Evolutionary conservation across 2,329 filamentous ascomycete species (phyloP).

Genomic region (Sporothrix curviconia): DNA sequence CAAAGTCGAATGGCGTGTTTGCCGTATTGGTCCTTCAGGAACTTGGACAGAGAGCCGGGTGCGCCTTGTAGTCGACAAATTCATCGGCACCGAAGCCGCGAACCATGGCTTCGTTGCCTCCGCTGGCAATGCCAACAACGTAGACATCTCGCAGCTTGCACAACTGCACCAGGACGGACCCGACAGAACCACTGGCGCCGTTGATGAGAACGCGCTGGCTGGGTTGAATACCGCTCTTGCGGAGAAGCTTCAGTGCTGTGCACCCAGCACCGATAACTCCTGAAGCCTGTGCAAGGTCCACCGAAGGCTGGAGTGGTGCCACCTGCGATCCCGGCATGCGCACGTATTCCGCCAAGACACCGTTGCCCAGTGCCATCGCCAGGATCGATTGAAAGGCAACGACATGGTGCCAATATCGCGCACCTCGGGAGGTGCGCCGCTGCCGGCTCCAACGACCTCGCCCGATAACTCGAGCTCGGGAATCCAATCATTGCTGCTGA

Average conservation of each 20-base stretch:
- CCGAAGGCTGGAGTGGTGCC: conserved; percentile 12
- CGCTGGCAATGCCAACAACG: conserved; percentile 42
- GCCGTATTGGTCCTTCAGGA: conserved; percentile 29
- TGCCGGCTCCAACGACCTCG: conserved; percentile 26
- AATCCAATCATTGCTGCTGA: conserved; percentile 17
- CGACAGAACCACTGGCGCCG: conserved; percentile 44
- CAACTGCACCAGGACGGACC: conserved; percentile 39
- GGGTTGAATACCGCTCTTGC: conserved; percentile 20
- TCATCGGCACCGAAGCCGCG: conserved; percentile 40
- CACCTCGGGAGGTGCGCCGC: conserved; percentile 12
- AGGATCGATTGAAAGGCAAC: conserved; percentile 24
- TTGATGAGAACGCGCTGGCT: conserved; percentile 40
- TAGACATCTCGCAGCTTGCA: conserved; percentile 32
- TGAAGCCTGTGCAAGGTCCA: conserved; percentile 19
- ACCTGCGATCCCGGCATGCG: conserved; percentile 26
- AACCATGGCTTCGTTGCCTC: conserved; percentile 38
- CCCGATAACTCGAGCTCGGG: conserved; percentile 30
- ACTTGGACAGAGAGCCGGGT: conserved; percentile 28
- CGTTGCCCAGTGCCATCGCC: conserved; percentile 22
- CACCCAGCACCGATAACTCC: conserved; percentile 28
- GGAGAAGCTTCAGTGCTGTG: conserved; percentile 25
- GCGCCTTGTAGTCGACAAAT: conserved; percentile 36
- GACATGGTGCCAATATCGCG: conserved; percentile 24
- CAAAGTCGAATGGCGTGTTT: conserved; percentile 30
- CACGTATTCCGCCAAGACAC: conserved; percentile 29